Base-by-base conservation (phyloP, 768 basidiomycete species). In the Boletus insuetus region DNA sequence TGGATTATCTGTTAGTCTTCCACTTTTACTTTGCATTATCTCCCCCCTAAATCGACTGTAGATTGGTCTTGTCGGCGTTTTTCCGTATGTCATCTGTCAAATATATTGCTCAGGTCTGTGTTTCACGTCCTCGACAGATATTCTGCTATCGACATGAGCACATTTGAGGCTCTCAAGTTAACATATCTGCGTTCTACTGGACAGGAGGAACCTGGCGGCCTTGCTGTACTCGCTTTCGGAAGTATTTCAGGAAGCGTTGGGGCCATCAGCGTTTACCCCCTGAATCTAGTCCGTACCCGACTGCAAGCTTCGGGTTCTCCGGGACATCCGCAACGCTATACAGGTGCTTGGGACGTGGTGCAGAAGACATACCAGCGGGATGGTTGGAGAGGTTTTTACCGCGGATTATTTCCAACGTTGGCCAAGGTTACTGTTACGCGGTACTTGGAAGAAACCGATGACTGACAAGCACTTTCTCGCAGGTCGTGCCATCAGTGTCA, bases 111-210 rank as follows among this genome's bases (percentile, higher is more conserved):
- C n/a, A n/a, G n/a, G n/a, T n/a, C 45, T 16, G 17, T 46, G 47
- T 58, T 54, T 53, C 35, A 58, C 24, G 38, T 46, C 16, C 35
- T 43, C 37, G 52, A 47, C 67, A 89, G 87, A 54, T 91, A 91
- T 69, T 88, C 91, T 14, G 96, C 96, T 6, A 99, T 98, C 59
- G 96, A 99, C 72, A 96, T 94, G 91, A 90, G 87, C 63, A 95
- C 95, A 4, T 98, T 97, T 56, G 96, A 98, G 74, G 92, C 93
- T 3, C 83, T 99, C 53, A 98, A 98, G 70, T 76, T 94, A 42
- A 86, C 89, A 3, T 98, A 98, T 70, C 75, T 89, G 38, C 82
- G 85, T 49, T 96, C 94, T 32, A 90, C 91, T 6, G 88, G 87
- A 34, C 83, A 87, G 64, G 87, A 94, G 26, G 95, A 99, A 69